Percentiles rank a stretch among this genome's conserved stretches.
Evolutionary conservation across 148 eudicot species (phyloP).

Genomic region (Gaultheria prostrata): DNA sequence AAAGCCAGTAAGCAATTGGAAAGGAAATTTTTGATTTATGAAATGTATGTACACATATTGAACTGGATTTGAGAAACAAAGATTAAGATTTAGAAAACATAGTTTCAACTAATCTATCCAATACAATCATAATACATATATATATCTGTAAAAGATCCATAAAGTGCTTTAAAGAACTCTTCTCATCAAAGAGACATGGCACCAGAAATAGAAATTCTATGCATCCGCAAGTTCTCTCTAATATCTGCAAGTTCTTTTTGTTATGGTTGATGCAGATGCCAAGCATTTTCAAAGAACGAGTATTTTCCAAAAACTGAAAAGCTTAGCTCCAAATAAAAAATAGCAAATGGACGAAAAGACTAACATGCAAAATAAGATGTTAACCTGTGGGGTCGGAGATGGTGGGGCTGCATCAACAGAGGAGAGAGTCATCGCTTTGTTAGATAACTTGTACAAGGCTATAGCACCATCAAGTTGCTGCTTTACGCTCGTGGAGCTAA

Average conservation of each 20-base stretch:
- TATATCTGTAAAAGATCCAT: neutral
- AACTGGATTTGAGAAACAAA: neutral
- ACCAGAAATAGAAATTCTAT: neutral
- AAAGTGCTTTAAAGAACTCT: neutral
- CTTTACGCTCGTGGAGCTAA: conserved; percentile 56
- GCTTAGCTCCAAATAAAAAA: neutral
- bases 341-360: neutral
- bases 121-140: neutral
- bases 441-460: conserved; percentile 76
- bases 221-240: neutral
- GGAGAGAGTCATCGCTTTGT: conserved; percentile 62
- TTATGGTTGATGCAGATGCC: neutral
- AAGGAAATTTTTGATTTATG: neutral
- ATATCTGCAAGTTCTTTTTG: neutral
- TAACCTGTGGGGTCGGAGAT: conserved; percentile 83
- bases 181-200: neutral
- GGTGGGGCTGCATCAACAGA: conserved; percentile 82
- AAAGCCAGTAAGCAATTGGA: neutral
- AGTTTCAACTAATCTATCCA: neutral
- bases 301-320: neutral
- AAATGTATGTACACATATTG: neutral
- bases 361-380: neutral
- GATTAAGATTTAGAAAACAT: neutral
- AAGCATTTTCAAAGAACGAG: neutral
- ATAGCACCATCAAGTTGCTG: conserved; percentile 69